Evolutionary conservation across 2,329 filamentous ascomycete genomes (phyloP).

Genomic region (Clonostachys solani): DNA sequence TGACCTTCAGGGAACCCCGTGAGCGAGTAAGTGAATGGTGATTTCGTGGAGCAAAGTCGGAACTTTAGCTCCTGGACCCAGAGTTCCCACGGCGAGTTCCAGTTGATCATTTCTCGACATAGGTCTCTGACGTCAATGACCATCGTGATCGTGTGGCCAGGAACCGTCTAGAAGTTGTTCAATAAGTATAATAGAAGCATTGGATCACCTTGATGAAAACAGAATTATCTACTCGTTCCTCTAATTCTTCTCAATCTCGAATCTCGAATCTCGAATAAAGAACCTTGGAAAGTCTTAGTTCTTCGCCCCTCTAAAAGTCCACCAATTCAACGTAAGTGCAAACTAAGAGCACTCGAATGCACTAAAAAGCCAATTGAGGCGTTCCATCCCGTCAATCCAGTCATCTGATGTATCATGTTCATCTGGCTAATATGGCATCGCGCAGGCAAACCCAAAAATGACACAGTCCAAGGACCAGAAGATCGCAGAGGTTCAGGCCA

Average conservation of each 20-base stretch:
- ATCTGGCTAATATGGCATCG: no score
- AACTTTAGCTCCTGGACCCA: no score
- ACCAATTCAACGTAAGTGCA: neutral
- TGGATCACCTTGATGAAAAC: no score
- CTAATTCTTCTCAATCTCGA: neutral
- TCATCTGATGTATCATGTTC: neutral
- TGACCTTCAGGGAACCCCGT: no score
- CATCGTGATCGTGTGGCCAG: no score
- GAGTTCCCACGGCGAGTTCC: no score
- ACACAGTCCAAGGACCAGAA: conserved; percentile 54
- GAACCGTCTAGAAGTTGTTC: no score
- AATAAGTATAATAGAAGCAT: no score
- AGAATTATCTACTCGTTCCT: neutral
- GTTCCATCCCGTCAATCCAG: neutral
- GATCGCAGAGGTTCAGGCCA: conserved; percentile 64
- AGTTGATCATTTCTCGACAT: no score
- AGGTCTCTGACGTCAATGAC: no score
- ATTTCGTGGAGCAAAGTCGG: no score
- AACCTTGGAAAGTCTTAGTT: neutral
- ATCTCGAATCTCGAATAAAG: neutral
- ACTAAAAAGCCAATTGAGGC: neutral
- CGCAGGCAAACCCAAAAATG: conserved; percentile 19
- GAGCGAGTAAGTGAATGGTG: no score
- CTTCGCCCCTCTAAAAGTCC: neutral
- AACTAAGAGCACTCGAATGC: neutral